A percentile compares a stretch with the other conserved stretches of the same genome.
Evolutionary conservation across 139 green algal species (phyloP).

Genomic region (Raphidocelis subcapitata): DNA sequence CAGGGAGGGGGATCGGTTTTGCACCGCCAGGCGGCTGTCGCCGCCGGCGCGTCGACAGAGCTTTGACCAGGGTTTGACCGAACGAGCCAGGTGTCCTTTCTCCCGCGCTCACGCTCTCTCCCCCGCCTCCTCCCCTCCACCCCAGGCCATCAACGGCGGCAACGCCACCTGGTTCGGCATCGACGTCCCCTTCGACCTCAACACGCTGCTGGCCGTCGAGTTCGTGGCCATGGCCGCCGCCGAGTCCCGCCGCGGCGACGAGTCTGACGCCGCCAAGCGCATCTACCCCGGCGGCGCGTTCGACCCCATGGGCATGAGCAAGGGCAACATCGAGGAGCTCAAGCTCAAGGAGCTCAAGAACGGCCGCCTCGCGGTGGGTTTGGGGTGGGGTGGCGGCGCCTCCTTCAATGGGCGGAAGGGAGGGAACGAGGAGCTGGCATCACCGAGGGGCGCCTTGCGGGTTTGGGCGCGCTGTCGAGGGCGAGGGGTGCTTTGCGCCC

Average conservation of each 20-base stretch:
- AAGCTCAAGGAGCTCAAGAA: conserved; percentile 97
- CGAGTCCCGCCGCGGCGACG: conserved; percentile 69
- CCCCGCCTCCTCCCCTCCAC: not conserved
- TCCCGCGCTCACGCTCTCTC: too few relatives aligned
- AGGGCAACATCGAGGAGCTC: conserved; percentile 68
- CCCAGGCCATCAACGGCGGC: conserved; percentile 69
- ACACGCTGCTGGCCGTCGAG: conserved; percentile 72
- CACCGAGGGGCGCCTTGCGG: not conserved
- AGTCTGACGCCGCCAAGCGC: conserved; percentile 63
- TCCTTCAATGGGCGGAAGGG: not conserved
- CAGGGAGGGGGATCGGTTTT: too few relatives aligned
- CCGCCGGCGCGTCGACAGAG: too few relatives aligned
- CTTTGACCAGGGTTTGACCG: too few relatives aligned
- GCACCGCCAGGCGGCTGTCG: too few relatives aligned
- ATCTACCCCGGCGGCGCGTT: conserved; percentile 87
- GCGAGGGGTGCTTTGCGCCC: too few relatives aligned
- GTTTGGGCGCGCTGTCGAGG: too few relatives aligned
- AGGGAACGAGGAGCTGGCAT: not conserved
- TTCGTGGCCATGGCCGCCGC: conserved; percentile 61
- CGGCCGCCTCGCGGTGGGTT: conserved; percentile 76
- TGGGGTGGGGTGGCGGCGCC: conserved; percentile 36
- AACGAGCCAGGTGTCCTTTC: too few relatives aligned
- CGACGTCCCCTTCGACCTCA: conserved; percentile 78
- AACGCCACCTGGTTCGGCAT: conserved; percentile 77
- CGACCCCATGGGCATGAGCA: conserved; percentile 84